Evolutionary conservation across 169 alveolate species (phyloP).

Genomic region (Plasmodium cynomolgi): DNA sequence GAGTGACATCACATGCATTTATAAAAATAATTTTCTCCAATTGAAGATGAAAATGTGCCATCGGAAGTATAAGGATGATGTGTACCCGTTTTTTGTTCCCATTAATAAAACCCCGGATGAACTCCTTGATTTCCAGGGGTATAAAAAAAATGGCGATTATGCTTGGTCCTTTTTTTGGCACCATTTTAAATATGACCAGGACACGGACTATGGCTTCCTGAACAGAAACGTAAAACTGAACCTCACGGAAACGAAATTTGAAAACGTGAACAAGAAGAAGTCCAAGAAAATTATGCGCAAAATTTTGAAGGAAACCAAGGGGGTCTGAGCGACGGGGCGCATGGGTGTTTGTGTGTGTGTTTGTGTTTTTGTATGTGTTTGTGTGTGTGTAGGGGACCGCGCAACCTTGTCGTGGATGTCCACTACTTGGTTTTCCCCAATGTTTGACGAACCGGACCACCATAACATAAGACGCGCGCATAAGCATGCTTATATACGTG

Average conservation of each 20-base stretch:
- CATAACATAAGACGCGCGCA: too few species aligned
- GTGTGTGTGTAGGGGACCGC: too few species aligned
- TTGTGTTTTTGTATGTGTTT: too few species aligned
- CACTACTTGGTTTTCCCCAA: neutral
- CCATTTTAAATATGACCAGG: conserved; percentile 53
- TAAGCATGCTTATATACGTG: too few species aligned
- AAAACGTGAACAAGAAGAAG: conserved; percentile 44
- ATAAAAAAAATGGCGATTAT: conserved; percentile 57
- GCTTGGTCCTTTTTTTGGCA: conserved; percentile 75
- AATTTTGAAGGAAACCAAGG: conserved; percentile 21
- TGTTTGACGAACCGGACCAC: too few species aligned
- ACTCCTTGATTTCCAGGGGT: conserved; percentile 56
- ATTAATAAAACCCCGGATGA: conserved; percentile 34
- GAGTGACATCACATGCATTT: conserved; percentile 60
- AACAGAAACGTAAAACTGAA: conserved; percentile 61
- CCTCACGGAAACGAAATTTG: conserved; percentile 64
- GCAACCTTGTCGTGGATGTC: neutral
- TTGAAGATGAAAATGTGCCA: conserved; percentile 67
- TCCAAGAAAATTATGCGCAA: conserved; percentile 62
- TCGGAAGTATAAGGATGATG: conserved; percentile 52
- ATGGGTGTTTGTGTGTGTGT: too few species aligned
- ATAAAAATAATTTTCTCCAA: conserved; percentile 58
- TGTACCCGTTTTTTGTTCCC: conserved; percentile 67
- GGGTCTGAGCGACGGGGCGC: neutral
- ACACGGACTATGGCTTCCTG: conserved; percentile 59